These are phyloP conservation scores for Phoenix dactylifera DNA, from an alignment of 176 grass and related monocot species.

Conservation along the genomic window DNA sequence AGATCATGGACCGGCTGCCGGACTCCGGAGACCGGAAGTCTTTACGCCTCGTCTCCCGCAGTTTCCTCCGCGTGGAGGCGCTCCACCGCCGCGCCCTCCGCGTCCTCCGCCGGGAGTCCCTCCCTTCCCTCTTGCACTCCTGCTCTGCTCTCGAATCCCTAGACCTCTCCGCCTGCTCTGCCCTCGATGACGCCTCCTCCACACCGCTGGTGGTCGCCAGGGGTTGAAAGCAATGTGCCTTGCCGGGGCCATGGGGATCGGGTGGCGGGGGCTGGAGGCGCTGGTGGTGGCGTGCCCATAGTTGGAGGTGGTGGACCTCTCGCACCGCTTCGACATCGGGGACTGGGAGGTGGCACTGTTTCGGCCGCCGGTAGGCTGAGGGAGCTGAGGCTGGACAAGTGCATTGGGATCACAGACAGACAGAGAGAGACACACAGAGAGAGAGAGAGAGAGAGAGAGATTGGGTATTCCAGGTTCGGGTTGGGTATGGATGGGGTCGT, in stretches of 20 bases:
- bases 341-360: slow-evolving; percentile 61
- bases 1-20: too few species aligned
- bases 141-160: slow-evolving; percentile 43
- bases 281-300: slow-evolving; percentile 54
- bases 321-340: slow-evolving; percentile 63
- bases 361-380: slow-evolving; percentile 33
- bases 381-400: slow-evolving; percentile 71
- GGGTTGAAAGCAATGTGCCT: slow-evolving; percentile 40
- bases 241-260: slow-evolving; percentile 50
- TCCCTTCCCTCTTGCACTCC: slow-evolving; percentile 45
- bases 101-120: too few species aligned
- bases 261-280: slow-evolving; percentile 69
- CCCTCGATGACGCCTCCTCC: slow-evolving; percentile 56
- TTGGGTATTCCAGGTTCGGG: too few species aligned
- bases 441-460: too few species aligned
- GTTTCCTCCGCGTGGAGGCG: too few species aligned
- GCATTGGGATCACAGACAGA: slow-evolving; percentile 72
- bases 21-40: too few species aligned
- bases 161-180: slow-evolving; percentile 73
- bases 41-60: too few species aligned
- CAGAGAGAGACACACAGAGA: too few species aligned
- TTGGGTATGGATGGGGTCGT: too few species aligned
- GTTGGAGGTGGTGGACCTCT: slow-evolving; percentile 76
- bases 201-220: slow-evolving; percentile 8
- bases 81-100: too few species aligned